These are phyloP conservation scores for Gastrolobium bilobum DNA, from an alignment of 306 rosid species.

Conservation along the genomic window DNA sequence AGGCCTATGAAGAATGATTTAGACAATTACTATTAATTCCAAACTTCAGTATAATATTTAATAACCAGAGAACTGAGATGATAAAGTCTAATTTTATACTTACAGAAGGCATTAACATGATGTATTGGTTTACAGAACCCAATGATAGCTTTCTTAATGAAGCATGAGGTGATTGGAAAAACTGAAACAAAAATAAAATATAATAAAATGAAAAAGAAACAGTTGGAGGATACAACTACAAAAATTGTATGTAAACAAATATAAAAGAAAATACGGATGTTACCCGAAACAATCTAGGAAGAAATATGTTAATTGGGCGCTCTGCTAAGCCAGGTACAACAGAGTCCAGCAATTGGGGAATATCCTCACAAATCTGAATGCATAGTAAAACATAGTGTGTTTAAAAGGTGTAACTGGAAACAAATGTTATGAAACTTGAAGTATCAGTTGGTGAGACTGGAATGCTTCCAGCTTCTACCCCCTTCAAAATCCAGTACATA, in stretches of 20 bases:
- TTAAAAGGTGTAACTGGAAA: slow-evolving; percentile 31
- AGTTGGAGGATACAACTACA: slow-evolving; percentile 35
- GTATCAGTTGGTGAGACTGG: slow-evolving; percentile 31
- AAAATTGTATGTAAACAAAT: slow-evolving; percentile 6
- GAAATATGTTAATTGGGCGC: slow-evolving; percentile 88
- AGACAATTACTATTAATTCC: slow-evolving; percentile 35
- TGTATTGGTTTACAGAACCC: slow-evolving; percentile 95
- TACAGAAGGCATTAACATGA: slow-evolving; percentile 98
- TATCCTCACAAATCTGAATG: slow-evolving; percentile 94
- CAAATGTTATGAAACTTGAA: slow-evolving; percentile 8
- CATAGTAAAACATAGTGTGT: slow-evolving; percentile 12
- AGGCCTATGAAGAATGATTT: slow-evolving; percentile 65
- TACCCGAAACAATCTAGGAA: slow-evolving; percentile 91
- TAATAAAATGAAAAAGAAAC: neutral
- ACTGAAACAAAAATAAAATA: slow-evolving; percentile 58
- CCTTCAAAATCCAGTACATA: slow-evolving; percentile 9
- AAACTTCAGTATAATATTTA: slow-evolving; percentile 41
- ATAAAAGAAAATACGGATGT: slow-evolving; percentile 29
- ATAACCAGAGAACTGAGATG: slow-evolving; percentile 41
- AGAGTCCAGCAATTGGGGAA: slow-evolving; percentile 94
- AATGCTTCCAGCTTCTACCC: slow-evolving; percentile 31
- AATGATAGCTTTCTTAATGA: slow-evolving; percentile 87
- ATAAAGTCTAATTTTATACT: slow-evolving; percentile 51
- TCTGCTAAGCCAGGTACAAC: slow-evolving; percentile 96
- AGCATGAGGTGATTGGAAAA: slow-evolving; percentile 93